Evolutionary conservation across 306 rosid genomes (phyloP).

Genomic region (Cucurbita maxima): DNA sequence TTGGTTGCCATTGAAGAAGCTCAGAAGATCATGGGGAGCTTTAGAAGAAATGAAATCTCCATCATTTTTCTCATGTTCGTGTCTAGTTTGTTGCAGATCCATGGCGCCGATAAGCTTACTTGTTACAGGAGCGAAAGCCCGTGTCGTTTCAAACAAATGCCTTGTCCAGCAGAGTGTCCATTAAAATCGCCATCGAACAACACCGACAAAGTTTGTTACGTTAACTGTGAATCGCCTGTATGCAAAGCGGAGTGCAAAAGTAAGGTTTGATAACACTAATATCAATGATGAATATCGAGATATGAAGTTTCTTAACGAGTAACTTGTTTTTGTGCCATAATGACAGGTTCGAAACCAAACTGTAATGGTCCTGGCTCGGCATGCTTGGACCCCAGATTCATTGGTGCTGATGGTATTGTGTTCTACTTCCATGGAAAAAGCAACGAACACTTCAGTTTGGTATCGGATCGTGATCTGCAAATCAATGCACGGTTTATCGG

Average conservation of each 20-base stretch:
- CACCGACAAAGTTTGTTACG: conserved; percentile 47
- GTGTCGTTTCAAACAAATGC: conserved; percentile 27
- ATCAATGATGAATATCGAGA: background rate
- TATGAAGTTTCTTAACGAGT: background rate
- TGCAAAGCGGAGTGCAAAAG: conserved; percentile 67
- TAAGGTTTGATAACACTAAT: conserved; percentile 18
- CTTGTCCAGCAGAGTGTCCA: conserved; percentile 60
- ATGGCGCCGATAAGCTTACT: conserved; percentile 4
- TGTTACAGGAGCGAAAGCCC: conserved; percentile 25
- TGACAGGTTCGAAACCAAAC: conserved; percentile 45
- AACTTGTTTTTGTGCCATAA: background rate
- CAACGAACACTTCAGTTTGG: conserved; percentile 55
- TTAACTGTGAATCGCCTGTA: conserved; percentile 53
- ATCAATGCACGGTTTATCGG: conserved; percentile 74
- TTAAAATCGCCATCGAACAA: conserved; percentile 26
- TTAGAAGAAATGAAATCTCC: conserved; percentile 9
- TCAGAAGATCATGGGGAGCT: conserved; percentile 20
- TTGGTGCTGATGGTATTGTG: conserved; percentile 65
- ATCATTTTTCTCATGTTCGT: conserved; percentile 17
- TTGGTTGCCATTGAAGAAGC: background rate
- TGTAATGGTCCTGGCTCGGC: conserved; percentile 70
- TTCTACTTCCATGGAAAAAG: conserved; percentile 78
- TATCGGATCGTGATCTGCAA: conserved; percentile 47
- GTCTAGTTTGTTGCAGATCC: conserved; percentile 18
- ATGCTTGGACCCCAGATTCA: conserved; percentile 73